These are phyloP conservation scores for Anethum foeniculum DNA, from an alignment of 140 eudicot species.

Conservation along the genomic window DNA sequence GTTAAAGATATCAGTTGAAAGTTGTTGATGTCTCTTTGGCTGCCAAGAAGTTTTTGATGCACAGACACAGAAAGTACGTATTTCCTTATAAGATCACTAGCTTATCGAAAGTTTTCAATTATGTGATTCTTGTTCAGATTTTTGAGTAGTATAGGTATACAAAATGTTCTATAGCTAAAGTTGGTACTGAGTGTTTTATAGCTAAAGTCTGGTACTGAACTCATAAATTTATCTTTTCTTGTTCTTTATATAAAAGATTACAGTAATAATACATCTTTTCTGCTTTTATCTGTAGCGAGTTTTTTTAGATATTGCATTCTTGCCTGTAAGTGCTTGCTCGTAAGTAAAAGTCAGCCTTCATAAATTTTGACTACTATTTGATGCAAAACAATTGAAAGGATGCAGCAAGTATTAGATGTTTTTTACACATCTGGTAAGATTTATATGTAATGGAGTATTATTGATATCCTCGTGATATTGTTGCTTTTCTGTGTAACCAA, in stretches of 20 bases:
- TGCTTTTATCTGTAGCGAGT: neutral
- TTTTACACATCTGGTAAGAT: too few relatives aligned
- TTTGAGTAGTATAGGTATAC: constrained; percentile 3
- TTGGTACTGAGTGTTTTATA: constrained; percentile 1
- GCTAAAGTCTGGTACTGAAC: neutral
- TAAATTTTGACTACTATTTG: neutral
- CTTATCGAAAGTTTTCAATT: neutral
- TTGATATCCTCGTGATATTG: neutral
- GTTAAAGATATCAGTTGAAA: constrained; percentile 3
- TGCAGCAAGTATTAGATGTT: neutral
- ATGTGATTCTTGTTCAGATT: neutral
- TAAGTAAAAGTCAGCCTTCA: neutral
- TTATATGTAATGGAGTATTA: too few relatives aligned
- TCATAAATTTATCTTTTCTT: neutral
- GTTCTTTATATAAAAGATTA: neutral
- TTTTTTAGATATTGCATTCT: neutral
- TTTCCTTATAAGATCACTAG: neutral
- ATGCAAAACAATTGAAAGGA: neutral
- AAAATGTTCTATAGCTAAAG: constrained; percentile 4
- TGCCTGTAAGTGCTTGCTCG: neutral
- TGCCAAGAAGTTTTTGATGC: neutral
- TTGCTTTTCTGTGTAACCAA: neutral
- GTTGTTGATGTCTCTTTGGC: neutral
- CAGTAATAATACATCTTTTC: neutral
- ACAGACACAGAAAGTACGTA: neutral